These are phyloP conservation scores for Rosa chinensis DNA, from an alignment of 306 rosid species.

Conservation along the genomic window DNA sequence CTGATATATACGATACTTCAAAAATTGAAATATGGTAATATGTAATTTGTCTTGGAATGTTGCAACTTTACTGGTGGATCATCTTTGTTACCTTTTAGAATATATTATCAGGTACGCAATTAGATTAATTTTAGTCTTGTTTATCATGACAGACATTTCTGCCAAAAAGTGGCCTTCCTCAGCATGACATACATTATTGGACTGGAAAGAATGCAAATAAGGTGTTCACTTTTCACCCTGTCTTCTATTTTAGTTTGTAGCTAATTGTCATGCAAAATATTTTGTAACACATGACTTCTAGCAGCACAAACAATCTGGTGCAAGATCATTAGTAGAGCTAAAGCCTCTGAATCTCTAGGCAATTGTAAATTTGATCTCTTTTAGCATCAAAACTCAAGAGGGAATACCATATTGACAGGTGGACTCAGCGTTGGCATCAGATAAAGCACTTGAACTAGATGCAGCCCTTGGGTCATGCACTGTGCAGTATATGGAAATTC, in stretches of 20 bases:
- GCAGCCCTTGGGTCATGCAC: constrained; percentile 91
- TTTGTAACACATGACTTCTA: not conserved
- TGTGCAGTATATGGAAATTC: constrained; percentile 88
- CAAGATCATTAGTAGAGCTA: not conserved
- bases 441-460: constrained; percentile 89
- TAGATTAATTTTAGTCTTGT: constrained; percentile 31
- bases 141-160: constrained; percentile 62
- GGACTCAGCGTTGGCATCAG: constrained; percentile 82
- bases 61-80: constrained; percentile 18
- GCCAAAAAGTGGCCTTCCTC: constrained; percentile 64
- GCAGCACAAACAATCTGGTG: not conserved
- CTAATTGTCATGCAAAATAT: not conserved
- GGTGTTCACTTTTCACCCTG: constrained; percentile 31
- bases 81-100: constrained; percentile 13
- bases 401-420: constrained; percentile 45
- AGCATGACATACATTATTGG: constrained; percentile 88
- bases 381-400: constrained; percentile 10
- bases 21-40: not conserved
- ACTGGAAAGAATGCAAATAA: constrained; percentile 65
- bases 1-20: not conserved
- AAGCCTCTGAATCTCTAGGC: not conserved
- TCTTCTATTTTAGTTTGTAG: constrained; percentile 2
- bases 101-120: constrained; percentile 15
- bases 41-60: constrained; percentile 13
- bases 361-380: not conserved